Evolutionary conservation across 805 yeast species (phyloP).

Genomic region (Clavispora carvajalis): DNA sequence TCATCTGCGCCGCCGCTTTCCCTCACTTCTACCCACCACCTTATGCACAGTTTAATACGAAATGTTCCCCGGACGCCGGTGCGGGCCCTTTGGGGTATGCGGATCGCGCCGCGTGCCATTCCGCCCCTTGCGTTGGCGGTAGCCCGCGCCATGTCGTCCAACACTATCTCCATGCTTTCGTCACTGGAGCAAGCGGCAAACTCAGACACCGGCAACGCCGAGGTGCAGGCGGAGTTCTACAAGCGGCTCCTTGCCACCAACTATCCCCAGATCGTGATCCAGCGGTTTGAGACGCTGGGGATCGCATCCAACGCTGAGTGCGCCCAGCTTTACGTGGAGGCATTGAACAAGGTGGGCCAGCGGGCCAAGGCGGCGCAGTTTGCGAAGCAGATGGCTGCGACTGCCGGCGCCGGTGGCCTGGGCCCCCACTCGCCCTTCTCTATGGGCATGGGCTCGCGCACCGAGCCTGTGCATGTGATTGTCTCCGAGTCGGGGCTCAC

Average conservation of each 20-base stretch:
- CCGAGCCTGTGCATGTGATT: constrained; percentile 90
- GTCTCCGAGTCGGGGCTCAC: constrained; percentile 81
- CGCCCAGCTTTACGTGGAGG: constrained; percentile 72
- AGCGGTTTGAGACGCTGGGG: constrained; percentile 91
- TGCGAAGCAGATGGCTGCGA: constrained; percentile 34
- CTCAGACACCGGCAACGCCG: constrained; percentile 60
- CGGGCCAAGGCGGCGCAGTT: constrained; percentile 71
- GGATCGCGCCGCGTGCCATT: neutral
- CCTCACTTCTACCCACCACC: neutral
- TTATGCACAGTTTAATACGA: constrained; percentile 1
- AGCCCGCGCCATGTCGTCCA: constrained; percentile 17
- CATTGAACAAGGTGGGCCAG: constrained; percentile 73
- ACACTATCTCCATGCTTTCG: constrained; percentile 28
- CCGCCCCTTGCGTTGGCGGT: neutral
- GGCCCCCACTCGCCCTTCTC: constrained; percentile 21
- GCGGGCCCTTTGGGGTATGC: neutral
- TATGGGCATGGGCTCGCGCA: constrained; percentile 52
- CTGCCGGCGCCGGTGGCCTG: constrained; percentile 4
- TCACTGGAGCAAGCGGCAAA: constrained; percentile 83
- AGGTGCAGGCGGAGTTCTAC: constrained; percentile 79
- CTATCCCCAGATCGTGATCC: constrained; percentile 95
- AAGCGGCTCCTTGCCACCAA: constrained; percentile 65
- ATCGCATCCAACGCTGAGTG: constrained; percentile 80
- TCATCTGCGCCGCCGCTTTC: neutral
- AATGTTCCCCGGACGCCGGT: neutral